Conservation (phyloP, 2,329 filamentous ascomycete species). For the Venturia pyrina region DNA sequence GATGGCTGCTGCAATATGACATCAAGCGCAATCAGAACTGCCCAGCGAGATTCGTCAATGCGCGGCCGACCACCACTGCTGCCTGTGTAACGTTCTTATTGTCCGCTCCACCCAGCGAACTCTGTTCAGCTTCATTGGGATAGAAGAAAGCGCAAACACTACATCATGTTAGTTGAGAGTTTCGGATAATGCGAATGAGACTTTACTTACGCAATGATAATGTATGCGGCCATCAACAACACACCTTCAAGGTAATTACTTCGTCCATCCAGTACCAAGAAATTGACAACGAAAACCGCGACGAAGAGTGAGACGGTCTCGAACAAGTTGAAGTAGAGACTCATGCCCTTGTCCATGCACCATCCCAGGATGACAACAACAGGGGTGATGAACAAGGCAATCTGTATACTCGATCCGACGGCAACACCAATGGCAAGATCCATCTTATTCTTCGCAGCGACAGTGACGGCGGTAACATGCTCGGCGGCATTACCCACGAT, state of each 20-base stretch:
- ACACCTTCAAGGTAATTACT: conserved; percentile 76
- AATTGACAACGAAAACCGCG: conserved; percentile 75
- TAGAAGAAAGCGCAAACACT: conserved; percentile 40
- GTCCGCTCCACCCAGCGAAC: conserved; percentile 29
- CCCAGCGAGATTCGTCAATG: background rate
- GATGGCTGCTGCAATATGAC: background rate
- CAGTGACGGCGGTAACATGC: conserved; percentile 70
- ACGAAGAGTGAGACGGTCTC: conserved; percentile 68
- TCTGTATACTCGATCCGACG: conserved; percentile 71
- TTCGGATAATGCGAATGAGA: background rate
- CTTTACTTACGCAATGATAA: conserved; percentile 56
- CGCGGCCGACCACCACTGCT: background rate
- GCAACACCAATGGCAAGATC: conserved; percentile 73
- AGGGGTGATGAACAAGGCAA: conserved; percentile 59
- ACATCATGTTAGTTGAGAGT: conserved; percentile 6
- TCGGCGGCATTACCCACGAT: conserved; percentile 80
- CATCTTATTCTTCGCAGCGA: conserved; percentile 78
- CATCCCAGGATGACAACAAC: conserved; percentile 69
- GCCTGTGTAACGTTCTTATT: background rate
- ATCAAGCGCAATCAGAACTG: background rate
- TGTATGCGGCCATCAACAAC: conserved; percentile 64
- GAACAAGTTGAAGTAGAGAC: conserved; percentile 50
- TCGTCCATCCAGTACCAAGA: conserved; percentile 72
- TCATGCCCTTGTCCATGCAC: conserved; percentile 65
- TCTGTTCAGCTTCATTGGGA: conserved; percentile 32